phyloP scores from a whole-genome alignment of 2,329 filamentous ascomycete species.

The Fusarium euwallaceae region DNA sequence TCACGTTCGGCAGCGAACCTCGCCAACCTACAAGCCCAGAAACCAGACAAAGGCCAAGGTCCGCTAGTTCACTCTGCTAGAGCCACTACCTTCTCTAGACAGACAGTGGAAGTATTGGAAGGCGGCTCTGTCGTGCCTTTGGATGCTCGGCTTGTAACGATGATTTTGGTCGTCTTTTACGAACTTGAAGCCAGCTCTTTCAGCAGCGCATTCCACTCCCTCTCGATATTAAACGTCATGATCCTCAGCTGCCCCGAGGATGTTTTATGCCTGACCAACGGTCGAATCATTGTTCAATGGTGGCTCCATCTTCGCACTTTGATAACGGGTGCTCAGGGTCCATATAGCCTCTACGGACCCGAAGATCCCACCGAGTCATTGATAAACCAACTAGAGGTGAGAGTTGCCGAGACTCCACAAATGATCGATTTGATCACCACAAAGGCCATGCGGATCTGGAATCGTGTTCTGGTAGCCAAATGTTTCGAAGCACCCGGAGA shows the following conservation, averaged over 20 bases:
- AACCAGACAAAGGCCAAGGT: neutral
- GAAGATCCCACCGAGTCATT: neutral
- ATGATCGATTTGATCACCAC: neutral
- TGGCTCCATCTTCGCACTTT: neutral
- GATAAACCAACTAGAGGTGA: neutral
- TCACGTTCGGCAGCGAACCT: neutral
- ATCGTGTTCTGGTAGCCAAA: neutral
- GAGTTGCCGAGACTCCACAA: neutral
- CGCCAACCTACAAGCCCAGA: neutral
- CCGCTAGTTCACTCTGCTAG: neutral
- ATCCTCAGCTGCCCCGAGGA: neutral
- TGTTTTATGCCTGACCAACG: neutral
- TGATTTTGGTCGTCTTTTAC: neutral
- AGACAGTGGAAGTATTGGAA: neutral
- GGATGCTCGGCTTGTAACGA: neutral
- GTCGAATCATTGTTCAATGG: neutral
- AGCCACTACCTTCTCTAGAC: neutral
- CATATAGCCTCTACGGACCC: neutral
- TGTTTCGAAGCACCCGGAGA: neutral
- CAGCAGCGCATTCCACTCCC: neutral
- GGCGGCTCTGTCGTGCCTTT: neutral
- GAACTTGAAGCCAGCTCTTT: neutral
- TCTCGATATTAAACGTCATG: neutral
- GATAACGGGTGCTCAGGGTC: neutral
- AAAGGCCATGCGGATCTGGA: neutral